Evolutionary conservation across 2,329 filamentous ascomycete genomes (phyloP).

Genomic region (Pseudogymnoascus sp.): DNA sequence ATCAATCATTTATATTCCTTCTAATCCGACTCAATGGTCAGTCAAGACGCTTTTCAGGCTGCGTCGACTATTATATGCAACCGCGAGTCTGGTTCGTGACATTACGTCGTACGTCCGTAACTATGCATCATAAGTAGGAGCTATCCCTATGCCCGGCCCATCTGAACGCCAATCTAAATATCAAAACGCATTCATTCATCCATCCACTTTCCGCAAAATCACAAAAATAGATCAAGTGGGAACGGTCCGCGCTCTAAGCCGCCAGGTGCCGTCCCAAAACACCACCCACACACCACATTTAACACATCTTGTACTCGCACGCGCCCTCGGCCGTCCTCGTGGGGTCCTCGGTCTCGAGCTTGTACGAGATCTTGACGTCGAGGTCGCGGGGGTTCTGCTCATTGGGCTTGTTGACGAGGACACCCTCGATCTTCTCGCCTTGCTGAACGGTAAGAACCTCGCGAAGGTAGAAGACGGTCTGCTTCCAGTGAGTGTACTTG

Average conservation of each 20-base stretch:
- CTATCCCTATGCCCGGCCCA: slow-evolving; percentile 1
- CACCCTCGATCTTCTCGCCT: slow-evolving; percentile 69
- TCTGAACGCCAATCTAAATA: slow-evolving; percentile 4
- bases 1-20: slow-evolving; percentile 1
- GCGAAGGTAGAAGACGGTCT: slow-evolving; percentile 95
- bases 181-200: neutral
- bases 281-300: slow-evolving; percentile 18
- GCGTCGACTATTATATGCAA: slow-evolving; percentile 3
- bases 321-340: slow-evolving; percentile 59
- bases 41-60: slow-evolving; percentile 2
- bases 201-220: slow-evolving; percentile 1
- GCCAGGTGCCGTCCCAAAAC: slow-evolving; percentile 1
- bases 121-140: slow-evolving; percentile 1
- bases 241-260: slow-evolving; percentile 2
- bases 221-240: neutral
- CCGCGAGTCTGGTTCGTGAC: neutral
- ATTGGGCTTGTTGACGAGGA: slow-evolving; percentile 78
- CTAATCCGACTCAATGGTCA: slow-evolving; percentile 4
- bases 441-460: slow-evolving; percentile 88
- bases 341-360: slow-evolving; percentile 65
- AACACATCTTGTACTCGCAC: slow-evolving; percentile 76
- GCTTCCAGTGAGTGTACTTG: slow-evolving; percentile 99
- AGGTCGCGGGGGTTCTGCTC: slow-evolving; percentile 90
- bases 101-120: slow-evolving; percentile 1
- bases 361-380: slow-evolving; percentile 81